Base-by-base conservation (phyloP, 2,329 filamentous ascomycete species). In the Lachnellula subtilissima region DNA sequence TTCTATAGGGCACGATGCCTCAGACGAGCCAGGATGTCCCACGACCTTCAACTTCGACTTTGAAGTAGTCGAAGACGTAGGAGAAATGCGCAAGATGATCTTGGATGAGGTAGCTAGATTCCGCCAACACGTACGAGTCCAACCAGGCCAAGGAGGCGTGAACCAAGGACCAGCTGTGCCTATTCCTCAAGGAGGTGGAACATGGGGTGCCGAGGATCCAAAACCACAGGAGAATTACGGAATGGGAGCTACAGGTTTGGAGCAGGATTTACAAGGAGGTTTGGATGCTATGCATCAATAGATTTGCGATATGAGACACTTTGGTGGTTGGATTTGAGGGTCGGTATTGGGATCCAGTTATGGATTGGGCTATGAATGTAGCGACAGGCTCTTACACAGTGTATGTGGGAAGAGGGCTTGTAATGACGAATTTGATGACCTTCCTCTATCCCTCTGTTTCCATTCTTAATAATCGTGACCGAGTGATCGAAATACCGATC, bases 11-110 rank as follows among this genome's bases (percentile, higher is more conserved):
- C 94, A 99, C 77, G 94, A 99, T 67, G 89, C 92, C 52, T 92
- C 89, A 4, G 94, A 99, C 74, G 94, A 99, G 78, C 94, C 94
- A 19, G 84, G 87, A 62, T 97, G 93, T 77, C 92, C 92, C 0
- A 89, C 88, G 15, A 92, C 91, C 17, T 99, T 99, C 75, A 92
- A 99, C 78, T 99, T 99, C 77, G 88, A 93, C 72, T 99, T 99
- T 69, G 94, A 99, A 73, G 86, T 96, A n/a, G 85, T 97, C 40
- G 93, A 99, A 52, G 94, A 97, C 46, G 91, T 99, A 19, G 82
- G 80, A 22, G 89, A 97, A 65, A 97, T 99, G 92, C 89, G 94
- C 71, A 86, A 87, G 74, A 95, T 97, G 90, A 99, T 99, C 63
- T 79, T 97, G 57, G 88, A 93, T n/a, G 94, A 99, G 74, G 94